Evolutionary conservation across 176 grass and related monocot species (phyloP).

Genomic region (Rhynchospora pubera): DNA sequence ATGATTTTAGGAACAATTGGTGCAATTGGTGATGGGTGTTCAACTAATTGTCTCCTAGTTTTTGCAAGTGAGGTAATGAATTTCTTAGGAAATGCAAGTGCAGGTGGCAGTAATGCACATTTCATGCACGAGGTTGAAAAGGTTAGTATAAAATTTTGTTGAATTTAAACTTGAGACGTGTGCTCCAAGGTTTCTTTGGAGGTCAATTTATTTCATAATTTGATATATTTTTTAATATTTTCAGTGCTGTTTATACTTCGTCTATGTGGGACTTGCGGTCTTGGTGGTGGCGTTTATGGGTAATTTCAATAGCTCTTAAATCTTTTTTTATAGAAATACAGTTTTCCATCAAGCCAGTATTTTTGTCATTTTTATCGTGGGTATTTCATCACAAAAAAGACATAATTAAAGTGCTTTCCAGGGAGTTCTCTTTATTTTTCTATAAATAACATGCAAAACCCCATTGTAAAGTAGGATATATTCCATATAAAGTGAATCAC

Average conservation of each 20-base stretch:
- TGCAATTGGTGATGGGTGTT: conserved; percentile 81
- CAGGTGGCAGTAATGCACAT: conserved; percentile 18
- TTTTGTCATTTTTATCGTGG: not conserved
- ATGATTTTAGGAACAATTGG: conserved; percentile 78
- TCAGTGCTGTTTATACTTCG: conserved; percentile 82
- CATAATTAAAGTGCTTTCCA: not conserved
- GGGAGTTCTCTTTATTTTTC: not conserved
- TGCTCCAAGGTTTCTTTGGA: not conserved
- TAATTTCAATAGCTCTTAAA: conserved; percentile 25
- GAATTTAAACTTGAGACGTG: not conserved
- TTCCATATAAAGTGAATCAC: not conserved
- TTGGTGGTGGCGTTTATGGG: conserved; percentile 89
- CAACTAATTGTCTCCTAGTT: conserved; percentile 81
- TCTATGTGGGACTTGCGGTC: conserved; percentile 78
- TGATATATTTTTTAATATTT: not conserved
- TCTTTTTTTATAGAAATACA: not conserved
- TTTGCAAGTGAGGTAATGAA: conserved; percentile 97
- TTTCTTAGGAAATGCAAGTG: conserved; percentile 52
- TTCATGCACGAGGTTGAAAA: conserved; percentile 93
- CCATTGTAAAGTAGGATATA: not conserved
- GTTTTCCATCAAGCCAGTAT: not conserved
- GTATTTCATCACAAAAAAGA: not conserved
- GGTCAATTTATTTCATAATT: not conserved
- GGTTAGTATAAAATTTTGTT: conserved; percentile 19
- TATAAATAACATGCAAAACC: not conserved